Evolutionary conservation across 2,329 filamentous ascomycete species (phyloP), one percentile per base, ranked within the genome.

Genomic region (Huntiella moniliformis): DNA sequence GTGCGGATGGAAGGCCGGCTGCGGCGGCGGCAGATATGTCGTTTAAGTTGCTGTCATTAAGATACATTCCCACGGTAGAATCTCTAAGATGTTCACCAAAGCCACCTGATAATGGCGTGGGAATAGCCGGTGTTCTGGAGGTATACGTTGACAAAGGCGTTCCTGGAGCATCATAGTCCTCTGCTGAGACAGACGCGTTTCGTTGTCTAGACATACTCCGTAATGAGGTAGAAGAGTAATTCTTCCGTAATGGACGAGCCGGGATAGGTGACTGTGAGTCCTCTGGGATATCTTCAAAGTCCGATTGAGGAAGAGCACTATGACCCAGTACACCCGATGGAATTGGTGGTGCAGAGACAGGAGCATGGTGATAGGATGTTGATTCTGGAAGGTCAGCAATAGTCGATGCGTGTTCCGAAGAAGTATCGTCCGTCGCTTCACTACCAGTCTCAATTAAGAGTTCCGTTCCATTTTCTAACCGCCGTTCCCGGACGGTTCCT

Each of bases 31-130:
- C 40, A 15, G 42, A 42, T n/a, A 49, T 49, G 13, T 42, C 39
- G 57, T 88, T 82, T 38, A 93, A 82, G 51, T 83, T 74, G 53
- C 73, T 83, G 51, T 94, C 85, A 55, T 96, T 92, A 1, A 96
- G 67, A 56, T 85, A 78, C 47, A 88, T 66, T 4, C 81, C 83
- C 17, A 79, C 79, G 4, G 72, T 71, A 31, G 77, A 63, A 12
- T 70, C 67, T 47, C 71, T 65, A 48, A 68, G 59, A 40, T 69
- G 67, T 10, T 77, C 73, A 18, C 66, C 66, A 53, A 82, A 82
- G 1, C 74, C 68, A 7, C 74, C 65, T 0, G 71, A 68, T 34
- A 77, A 70, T 10, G 82, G 78, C 2, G 81, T 84, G 7, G 82
- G 79, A 17, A 83, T 57, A 1, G 74, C 64, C 5, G 82, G 75